These are phyloP conservation scores for Dactylellina drechsleri DNA, from an alignment of 2,329 filamentous ascomycete genomes.

Conservation along the genomic window DNA sequence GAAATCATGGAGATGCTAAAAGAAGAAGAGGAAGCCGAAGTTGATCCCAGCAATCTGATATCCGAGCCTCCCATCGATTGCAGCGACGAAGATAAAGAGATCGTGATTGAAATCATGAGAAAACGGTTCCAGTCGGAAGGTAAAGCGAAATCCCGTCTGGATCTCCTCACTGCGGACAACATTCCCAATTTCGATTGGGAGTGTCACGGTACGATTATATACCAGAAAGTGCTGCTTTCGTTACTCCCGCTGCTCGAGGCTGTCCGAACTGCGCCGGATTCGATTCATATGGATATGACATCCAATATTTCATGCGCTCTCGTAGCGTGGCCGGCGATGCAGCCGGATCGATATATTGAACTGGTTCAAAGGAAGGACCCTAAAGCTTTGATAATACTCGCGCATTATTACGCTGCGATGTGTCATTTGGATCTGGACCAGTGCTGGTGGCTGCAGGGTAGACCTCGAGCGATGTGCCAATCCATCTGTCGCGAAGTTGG, in stretches of 20 bases:
- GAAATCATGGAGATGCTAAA: slow-evolving; percentile 52
- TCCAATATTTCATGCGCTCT: slow-evolving; percentile 50
- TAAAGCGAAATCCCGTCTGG: slow-evolving; percentile 14
- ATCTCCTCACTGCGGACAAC: slow-evolving; percentile 30
- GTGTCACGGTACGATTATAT: slow-evolving; percentile 38
- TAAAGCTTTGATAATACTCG: slow-evolving; percentile 48
- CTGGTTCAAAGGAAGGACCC: slow-evolving; percentile 44
- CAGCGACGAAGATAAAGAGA: slow-evolving; percentile 33
- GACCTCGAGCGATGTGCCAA: slow-evolving; percentile 46
- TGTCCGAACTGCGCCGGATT: slow-evolving; percentile 38
- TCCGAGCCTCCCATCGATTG: slow-evolving; percentile 33
- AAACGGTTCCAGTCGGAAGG: slow-evolving; percentile 1
- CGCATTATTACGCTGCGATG: slow-evolving; percentile 54
- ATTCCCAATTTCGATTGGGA: slow-evolving; percentile 52
- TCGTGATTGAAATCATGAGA: slow-evolving; percentile 38
- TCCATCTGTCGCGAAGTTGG: slow-evolving; percentile 45
- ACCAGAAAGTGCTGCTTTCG: slow-evolving; percentile 49
- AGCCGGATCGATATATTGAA: slow-evolving; percentile 50
- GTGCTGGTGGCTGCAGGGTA: slow-evolving; percentile 51
- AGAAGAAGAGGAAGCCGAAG: slow-evolving; percentile 26
- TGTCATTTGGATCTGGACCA: slow-evolving; percentile 40
- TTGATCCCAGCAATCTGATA: slow-evolving; percentile 12
- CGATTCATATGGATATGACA: slow-evolving; percentile 49
- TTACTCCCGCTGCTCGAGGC: slow-evolving; percentile 43
- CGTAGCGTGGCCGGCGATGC: slow-evolving; percentile 50